Evolutionary conservation across 2,329 filamentous ascomycete genomes (phyloP).

Genomic region (Ascochyta rabiei): DNA sequence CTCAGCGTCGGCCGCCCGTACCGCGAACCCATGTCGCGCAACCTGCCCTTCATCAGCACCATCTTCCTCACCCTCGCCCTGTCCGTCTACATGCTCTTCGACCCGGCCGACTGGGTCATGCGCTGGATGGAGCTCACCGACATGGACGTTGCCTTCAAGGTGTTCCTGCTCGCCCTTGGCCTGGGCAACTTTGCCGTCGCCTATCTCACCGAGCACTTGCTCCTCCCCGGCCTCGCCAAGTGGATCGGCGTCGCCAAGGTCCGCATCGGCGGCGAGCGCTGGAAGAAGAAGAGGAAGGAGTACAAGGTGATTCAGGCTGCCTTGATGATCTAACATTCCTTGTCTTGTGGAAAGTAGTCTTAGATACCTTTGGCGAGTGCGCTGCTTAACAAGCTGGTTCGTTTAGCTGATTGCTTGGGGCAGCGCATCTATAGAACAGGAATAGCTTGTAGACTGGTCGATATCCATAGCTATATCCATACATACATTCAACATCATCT

Average conservation of each 20-base stretch:
- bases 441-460: too few relatives aligned
- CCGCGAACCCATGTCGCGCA: slow-evolving; percentile 77
- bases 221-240: slow-evolving; percentile 73
- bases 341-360: too few relatives aligned
- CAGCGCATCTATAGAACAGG: too few relatives aligned
- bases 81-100: slow-evolving; percentile 79
- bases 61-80: slow-evolving; percentile 71
- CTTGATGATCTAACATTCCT: slow-evolving; percentile 30
- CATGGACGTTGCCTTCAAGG: slow-evolving; percentile 73
- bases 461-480: too few relatives aligned
- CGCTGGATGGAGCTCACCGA: slow-evolving; percentile 84
- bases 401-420: too few relatives aligned
- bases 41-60: slow-evolving; percentile 84
- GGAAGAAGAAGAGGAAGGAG: slow-evolving; percentile 73
- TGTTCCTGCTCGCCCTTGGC: slow-evolving; percentile 74
- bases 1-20: slow-evolving; percentile 92
- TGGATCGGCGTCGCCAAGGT: slow-evolving; percentile 68
- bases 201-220: slow-evolving; percentile 72
- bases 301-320: slow-evolving; percentile 74
- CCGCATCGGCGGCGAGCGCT: slow-evolving; percentile 57
- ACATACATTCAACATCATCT: too few relatives aligned
- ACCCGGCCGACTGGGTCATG: slow-evolving; percentile 71
- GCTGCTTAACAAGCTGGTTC: too few relatives aligned
- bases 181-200: slow-evolving; percentile 70
- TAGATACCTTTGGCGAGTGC: too few relatives aligned